Evolutionary conservation across 352 stramenopile species (phyloP), one percentile per base, ranked within the genome.

Genomic region (Vaucheria bursata): DNA sequence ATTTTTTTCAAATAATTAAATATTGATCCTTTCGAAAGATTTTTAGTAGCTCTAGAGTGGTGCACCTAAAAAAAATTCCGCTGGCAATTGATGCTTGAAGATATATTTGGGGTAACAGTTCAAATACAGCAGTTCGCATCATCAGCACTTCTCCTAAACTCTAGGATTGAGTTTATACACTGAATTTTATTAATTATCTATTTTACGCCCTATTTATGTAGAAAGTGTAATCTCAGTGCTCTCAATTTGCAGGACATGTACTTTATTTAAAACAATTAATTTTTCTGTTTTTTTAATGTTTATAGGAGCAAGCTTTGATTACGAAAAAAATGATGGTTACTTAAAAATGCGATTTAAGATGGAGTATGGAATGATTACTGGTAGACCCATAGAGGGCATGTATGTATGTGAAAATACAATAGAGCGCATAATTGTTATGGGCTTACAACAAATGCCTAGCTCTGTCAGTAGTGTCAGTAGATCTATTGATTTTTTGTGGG

Each of bases 351-450:
- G 52, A 33, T 79, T 82, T 69, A 33, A 25, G 33, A 70, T 71
- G n/a, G 8, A 64, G 45, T 52, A 34, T 50, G 77, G 70, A 71
- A 67, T 65, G 18, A 64, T 82, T 7, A 31, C 36, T 7, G 70
- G 53, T 3, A 73, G 40, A 31, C 64, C 25, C 0, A 40, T 71
- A 29, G 79, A 73, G 69, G 75, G 75, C n/a, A 37, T 7, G 25
- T 79, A 82, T 45, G 25, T 33, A 29, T 65, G 45, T 12, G 59
- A 33, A 7, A 82, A 82, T 73, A 70, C 71, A 64, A 84, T 95
- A 70, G 90, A 95, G 85, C 88, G 89, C 18, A 88, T 95, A 38
- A 89, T 96, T 73, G 82, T 96, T 52, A 85, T 88, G 45, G 91
- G 90, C 0, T 87, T 77, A 71, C 38, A 88, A 39, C 80, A 85